A percentile compares a stretch with the other conserved stretches of the same genome.
Evolutionary conservation across 805 yeast genomes (phyloP).

Genomic region (Saccharomycopsis amapae): DNA sequence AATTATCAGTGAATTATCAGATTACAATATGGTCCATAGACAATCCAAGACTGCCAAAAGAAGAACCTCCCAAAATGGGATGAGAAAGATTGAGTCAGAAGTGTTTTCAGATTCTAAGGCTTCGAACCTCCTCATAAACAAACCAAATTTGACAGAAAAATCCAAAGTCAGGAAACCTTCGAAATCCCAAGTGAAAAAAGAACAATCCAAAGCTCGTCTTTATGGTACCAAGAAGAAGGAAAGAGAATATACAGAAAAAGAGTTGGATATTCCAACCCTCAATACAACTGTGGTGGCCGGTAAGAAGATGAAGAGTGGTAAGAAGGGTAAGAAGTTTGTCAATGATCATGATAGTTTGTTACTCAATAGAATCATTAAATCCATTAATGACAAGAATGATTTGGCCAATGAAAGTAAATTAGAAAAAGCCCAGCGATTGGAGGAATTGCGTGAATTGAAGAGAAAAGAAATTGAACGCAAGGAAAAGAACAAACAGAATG

Average conservation of each 20-base stretch:
- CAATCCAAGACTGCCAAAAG: constrained; percentile 58
- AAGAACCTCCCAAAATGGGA: constrained; percentile 42
- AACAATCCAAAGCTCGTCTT: constrained; percentile 53
- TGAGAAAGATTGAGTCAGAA: constrained; percentile 56
- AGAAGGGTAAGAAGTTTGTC: constrained; percentile 78
- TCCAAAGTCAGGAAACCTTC: constrained; percentile 43
- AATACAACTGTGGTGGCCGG: constrained; percentile 87
- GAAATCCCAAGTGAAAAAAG: constrained; percentile 54
- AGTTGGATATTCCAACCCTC: constrained; percentile 68
- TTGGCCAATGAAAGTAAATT: constrained; percentile 76
- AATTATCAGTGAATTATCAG: neutral
- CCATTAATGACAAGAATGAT: constrained; percentile 78
- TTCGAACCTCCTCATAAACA: constrained; percentile 49
- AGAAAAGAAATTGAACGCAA: constrained; percentile 81
- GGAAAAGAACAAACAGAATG: constrained; percentile 61
- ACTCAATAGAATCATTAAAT: constrained; percentile 63
- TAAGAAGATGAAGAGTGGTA: constrained; percentile 65
- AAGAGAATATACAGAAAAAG: constrained; percentile 45
- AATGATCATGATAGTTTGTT: constrained; percentile 59
- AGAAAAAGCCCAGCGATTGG: constrained; percentile 83
- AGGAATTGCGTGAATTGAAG: constrained; percentile 81
- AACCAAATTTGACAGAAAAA: constrained; percentile 55
- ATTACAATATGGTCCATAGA: constrained; percentile 43
- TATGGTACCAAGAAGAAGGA: constrained; percentile 51
- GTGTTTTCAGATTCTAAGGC: constrained; percentile 62